Base-by-base conservation (phyloP, 345 rosid species). In the Psidium friedrichsthalianum region DNA sequence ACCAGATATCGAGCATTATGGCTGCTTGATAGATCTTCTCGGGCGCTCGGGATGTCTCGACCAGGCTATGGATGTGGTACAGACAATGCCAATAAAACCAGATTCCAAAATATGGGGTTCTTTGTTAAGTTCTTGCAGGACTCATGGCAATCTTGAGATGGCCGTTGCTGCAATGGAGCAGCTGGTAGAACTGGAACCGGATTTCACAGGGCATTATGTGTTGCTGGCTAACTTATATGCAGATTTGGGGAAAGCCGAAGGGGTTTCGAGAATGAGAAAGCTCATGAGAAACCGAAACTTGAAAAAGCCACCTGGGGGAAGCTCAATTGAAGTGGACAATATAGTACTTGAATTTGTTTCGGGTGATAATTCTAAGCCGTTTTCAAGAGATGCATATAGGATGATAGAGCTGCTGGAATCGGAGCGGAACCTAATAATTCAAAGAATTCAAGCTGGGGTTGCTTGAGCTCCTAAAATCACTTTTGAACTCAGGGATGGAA, bases 91-190 rank as follows among this genome's bases (percentile, higher is more conserved):
- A 5, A 82, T 94, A 88, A 90, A 92, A 87, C 96, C 98, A 59
- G 94, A 95, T 88, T 97, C 88, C 54, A 91, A 94, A 86, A 94
- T 95, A 32, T 94, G 93, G 96, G 94, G 98, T 56, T 93, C 98
- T 82, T 93, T 95, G 84, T 89, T 95, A 90, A 92, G 91, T 32
- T 96, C 94, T 10, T 94, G 95, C 82, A 92, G 94, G 86, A 90
- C 86, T 90, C 95, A 94, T 89, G 88, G 91, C 82, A 90, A 88
- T 8, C 89, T 89, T 10, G 93, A 85, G 85, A 90, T 94, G 44
- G 95, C 98, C 36, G 88, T 90, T 74, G 47, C 88, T 64, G 95
- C 93, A 52, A 88, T 93, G 91, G 88, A 91, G 85, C 90, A 90
- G 56, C 91, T 92, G 47, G 85, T 86, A 22, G 88, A 87, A 89